Evolutionary conservation across 2,329 filamentous ascomycete genomes (phyloP).

Genomic region (Fusarium falciforme): DNA sequence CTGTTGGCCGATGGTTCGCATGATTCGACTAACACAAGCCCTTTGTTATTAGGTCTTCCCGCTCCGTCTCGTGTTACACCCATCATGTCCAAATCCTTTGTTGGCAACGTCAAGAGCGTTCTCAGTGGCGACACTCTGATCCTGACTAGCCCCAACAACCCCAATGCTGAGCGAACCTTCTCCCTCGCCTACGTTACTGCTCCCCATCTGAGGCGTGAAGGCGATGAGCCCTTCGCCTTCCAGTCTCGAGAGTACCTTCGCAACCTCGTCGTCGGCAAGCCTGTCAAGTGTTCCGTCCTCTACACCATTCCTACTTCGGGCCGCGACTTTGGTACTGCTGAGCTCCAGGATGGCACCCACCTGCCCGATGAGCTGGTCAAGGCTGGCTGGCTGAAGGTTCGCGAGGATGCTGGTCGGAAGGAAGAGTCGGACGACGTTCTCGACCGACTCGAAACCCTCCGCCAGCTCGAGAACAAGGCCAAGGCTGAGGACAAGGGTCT

Average conservation of each 20-base stretch:
- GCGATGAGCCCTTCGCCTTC: constrained; percentile 92
- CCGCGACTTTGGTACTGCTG: constrained; percentile 87
- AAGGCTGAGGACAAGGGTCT: constrained; percentile 83
- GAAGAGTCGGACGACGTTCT: constrained; percentile 84
- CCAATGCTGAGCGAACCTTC: constrained; percentile 83
- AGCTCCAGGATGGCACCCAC: constrained; percentile 78
- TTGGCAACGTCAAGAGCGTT: constrained; percentile 90
- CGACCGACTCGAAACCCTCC: constrained; percentile 80
- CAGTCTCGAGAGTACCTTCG: constrained; percentile 94
- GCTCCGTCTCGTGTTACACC: constrained; percentile 37
- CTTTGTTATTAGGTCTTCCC: constrained; percentile 29
- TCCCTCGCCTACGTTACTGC: constrained; percentile 94
- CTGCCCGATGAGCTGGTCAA: constrained; percentile 87
- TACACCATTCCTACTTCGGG: constrained; percentile 89
- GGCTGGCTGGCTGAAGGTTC: constrained; percentile 91
- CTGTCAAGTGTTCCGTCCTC: constrained; percentile 83
- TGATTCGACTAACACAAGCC: constrained; percentile 27
- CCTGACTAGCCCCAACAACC: constrained; percentile 83
- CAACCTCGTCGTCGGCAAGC: constrained; percentile 85
- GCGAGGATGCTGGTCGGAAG: constrained; percentile 92
- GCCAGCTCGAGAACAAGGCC: constrained; percentile 80
- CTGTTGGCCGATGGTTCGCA: background rate
- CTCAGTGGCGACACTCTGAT: constrained; percentile 93
- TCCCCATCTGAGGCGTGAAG: constrained; percentile 86
- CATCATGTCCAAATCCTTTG: constrained; percentile 65